Evolutionary conservation across 768 basidiomycete species (phyloP).

Genomic region (Hericium erinaceus): DNA sequence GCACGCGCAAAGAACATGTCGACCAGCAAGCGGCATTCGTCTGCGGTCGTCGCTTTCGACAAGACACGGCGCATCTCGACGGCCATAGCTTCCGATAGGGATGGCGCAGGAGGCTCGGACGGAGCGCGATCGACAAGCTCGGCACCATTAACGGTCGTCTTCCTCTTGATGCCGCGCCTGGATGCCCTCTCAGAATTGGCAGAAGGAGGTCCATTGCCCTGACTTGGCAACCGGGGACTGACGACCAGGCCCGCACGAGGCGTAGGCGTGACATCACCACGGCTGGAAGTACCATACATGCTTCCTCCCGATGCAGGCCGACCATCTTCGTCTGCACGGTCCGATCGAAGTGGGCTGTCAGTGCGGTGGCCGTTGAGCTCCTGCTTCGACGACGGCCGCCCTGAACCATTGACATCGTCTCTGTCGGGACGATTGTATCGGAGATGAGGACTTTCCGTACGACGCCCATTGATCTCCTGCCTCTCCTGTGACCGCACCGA

Average conservation of each 20-base stretch:
- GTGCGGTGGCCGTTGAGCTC: not conserved
- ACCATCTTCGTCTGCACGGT: not conserved
- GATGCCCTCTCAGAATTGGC: not conserved
- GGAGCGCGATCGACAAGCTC: not conserved
- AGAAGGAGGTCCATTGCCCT: not conserved
- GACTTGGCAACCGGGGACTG: not conserved
- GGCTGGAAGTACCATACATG: not conserved
- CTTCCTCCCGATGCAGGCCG: not conserved
- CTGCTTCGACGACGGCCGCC: not conserved
- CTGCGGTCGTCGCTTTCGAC: constrained; percentile 57
- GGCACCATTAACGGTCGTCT: not conserved
- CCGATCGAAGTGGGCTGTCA: not conserved
- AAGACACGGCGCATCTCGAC: constrained; percentile 63
- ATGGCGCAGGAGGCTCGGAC: constrained; percentile 15
- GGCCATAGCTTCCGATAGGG: constrained; percentile 37
- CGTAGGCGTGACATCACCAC: not conserved
- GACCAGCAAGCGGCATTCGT: constrained; percentile 79
- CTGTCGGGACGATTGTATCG: not conserved
- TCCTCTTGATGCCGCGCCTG: not conserved
- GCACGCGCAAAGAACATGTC: constrained; percentile 61
- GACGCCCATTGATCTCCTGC: not conserved
- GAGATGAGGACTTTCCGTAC: not conserved
- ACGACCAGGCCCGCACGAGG: no score
- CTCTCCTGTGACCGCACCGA: not conserved
- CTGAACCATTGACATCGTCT: not conserved